These are phyloP conservation scores for Trichomonas tenax DNA, from an alignment of 208 protist species.

Conservation along the genomic window DNA sequence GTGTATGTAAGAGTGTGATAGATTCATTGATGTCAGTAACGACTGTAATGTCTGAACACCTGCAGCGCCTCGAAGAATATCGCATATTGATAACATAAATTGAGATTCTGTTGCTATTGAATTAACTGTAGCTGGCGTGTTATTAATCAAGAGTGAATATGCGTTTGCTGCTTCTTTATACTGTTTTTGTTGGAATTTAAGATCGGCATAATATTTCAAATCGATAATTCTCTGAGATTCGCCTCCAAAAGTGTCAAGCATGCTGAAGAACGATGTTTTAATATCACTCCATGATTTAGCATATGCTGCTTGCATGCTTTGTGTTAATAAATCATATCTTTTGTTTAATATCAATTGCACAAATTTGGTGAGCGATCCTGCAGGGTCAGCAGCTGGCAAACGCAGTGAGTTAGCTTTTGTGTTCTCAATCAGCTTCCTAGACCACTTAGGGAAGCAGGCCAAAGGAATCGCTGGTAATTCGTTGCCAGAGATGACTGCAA, in stretches of 20 bases:
- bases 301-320: neutral
- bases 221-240: neutral
- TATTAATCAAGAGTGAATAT: neutral
- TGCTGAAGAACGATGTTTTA: neutral
- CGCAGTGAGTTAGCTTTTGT: neutral
- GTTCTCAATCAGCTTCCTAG: neutral
- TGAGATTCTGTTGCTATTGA: neutral
- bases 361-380: neutral
- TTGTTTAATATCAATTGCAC: neutral
- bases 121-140: neutral
- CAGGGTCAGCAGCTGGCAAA: neutral
- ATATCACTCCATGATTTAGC: neutral
- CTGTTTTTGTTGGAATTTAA: neutral
- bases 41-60: neutral
- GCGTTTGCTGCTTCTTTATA: neutral
- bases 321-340: neutral
- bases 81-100: neutral
- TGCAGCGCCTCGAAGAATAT: neutral
- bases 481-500: neutral
- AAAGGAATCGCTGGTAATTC: neutral
- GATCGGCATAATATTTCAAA: neutral
- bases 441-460: neutral
- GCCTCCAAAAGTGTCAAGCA: neutral
- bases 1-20: neutral
- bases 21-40: neutral